phyloP scores from a whole-genome alignment of 768 basidiomycete genomes.

The Xerocomellus chrysenteron region DNA sequence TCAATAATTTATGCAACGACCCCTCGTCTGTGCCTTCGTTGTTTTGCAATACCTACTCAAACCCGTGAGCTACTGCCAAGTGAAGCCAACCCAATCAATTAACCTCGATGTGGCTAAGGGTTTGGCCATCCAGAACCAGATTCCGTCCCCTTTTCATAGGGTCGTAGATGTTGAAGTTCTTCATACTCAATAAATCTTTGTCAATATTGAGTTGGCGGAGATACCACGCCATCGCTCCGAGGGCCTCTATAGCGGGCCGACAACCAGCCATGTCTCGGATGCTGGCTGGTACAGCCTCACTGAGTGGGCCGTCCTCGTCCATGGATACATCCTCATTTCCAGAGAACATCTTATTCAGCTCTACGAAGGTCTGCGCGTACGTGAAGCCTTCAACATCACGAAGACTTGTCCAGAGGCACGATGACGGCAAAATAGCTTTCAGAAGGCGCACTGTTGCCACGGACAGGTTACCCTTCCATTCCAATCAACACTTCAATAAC shows the following conservation, averaged over 20 bases:
- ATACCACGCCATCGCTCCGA: conserved; percentile 95
- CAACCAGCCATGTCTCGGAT: conserved; percentile 73
- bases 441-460: conserved; percentile 80
- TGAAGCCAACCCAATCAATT: conserved; percentile 5
- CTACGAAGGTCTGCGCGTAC: conserved; percentile 67
- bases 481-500: background rate
- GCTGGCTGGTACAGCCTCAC: conserved; percentile 55
- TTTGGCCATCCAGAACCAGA: conserved; percentile 90
- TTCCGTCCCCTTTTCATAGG: conserved; percentile 90
- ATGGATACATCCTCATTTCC: conserved; percentile 43
- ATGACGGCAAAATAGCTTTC: conserved; percentile 73
- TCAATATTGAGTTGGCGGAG: conserved; percentile 93
- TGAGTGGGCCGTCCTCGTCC: conserved; percentile 42
- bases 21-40: conserved; percentile 94
- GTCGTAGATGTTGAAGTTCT: conserved; percentile 96
- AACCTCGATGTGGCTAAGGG: conserved; percentile 92
- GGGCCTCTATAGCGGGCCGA: conserved; percentile 70
- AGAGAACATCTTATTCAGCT: conserved; percentile 67
- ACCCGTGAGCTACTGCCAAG: conserved; percentile 4
- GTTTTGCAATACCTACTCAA: conserved; percentile 72
- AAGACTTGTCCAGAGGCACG: conserved; percentile 87
- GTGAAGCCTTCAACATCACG: conserved; percentile 79
- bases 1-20: conserved; percentile 77
- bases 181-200: conserved; percentile 91
- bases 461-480: conserved; percentile 75